These are phyloP conservation scores for Euptelea pleiosperma DNA, from an alignment of 164 flowering plant species.

Conservation along the genomic window DNA sequence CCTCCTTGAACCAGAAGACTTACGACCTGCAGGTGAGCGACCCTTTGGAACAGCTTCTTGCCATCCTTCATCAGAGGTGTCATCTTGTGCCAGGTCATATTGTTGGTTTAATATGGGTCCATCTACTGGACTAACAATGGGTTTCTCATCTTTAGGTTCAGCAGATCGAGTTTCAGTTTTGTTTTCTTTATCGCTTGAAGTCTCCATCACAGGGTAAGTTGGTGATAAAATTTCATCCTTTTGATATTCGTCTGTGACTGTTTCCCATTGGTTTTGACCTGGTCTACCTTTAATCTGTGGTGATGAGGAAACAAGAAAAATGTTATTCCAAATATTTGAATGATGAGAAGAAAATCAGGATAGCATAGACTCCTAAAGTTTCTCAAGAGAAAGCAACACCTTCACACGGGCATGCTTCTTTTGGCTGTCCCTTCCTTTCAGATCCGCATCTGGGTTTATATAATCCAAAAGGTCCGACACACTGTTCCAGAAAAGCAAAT, in stretches of 20 bases:
- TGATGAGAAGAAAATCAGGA: background rate
- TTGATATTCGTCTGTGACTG: constrained; percentile 41
- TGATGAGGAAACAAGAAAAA: background rate
- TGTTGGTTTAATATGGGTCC: constrained; percentile 21
- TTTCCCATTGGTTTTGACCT: constrained; percentile 45
- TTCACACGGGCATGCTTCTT: constrained; percentile 84
- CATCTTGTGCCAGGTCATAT: constrained; percentile 38
- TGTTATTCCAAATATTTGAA: background rate
- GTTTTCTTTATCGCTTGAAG: constrained; percentile 63
- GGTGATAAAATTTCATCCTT: constrained; percentile 46
- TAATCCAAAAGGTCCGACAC: constrained; percentile 91
- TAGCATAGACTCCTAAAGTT: background rate
- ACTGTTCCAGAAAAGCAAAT: constrained; percentile 37
- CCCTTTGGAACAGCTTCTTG: constrained; percentile 82
- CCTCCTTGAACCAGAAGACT: constrained; percentile 50
- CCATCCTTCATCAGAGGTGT: constrained; percentile 76
- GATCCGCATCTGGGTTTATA: constrained; percentile 77
- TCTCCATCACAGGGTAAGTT: constrained; percentile 33
- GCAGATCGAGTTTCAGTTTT: constrained; percentile 33
- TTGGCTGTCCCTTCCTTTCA: constrained; percentile 75
- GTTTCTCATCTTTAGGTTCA: constrained; percentile 38
- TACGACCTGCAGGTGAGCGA: constrained; percentile 52
- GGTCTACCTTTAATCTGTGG: constrained; percentile 60
- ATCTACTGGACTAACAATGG: constrained; percentile 25
- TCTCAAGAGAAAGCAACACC: constrained; percentile 32